Evolutionary conservation across 2,329 filamentous ascomycete species (phyloP), one percentile per base, ranked within the genome.

Genomic region (Exophiala dermatitidis): DNA sequence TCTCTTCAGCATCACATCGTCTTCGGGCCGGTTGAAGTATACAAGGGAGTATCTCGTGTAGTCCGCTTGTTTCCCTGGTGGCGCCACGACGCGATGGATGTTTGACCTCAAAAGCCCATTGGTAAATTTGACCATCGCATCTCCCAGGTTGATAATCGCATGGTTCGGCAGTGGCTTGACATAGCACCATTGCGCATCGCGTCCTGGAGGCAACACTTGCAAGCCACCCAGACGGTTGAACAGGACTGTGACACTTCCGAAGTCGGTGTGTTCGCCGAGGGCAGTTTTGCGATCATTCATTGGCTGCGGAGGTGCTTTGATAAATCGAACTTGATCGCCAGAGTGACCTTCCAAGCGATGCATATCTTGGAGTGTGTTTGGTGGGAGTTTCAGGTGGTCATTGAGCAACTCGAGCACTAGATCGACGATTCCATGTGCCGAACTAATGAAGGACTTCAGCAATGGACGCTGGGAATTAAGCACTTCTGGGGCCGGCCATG

Each of bases 181-280:
- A 57, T 77, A 81, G 10, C 69, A 66, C 78, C 78, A 82, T 30
- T 71, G 64, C 6, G 66, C 67, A 49, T 69, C 67, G 3, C 60
- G 59, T 0, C 66, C 65, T 0, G 76, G 75, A 0, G 73, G 70
- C 2, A 75, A 67, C 2, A 81, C 74, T 61, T 81, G 78, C 5
- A 81, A 67, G 0, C 78, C 78, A 0, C 78, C 78, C 1, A 81
- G 64, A 0, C 76, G 71, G 64, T 80, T 81, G 65, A 81, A 79
- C 1, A 82, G 70, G 3, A 81, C 66, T 0, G 79, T 81, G 4
- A 81, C 69, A 48, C 70, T 75, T 43, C 77, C 78, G 57, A 80
- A 80, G 59, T 81, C 79, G 1, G 77, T 80, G 61, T 82, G 79
- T 52, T 76, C 75, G 26, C 75, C 75, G 26, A 78, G 61, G 1